A percentile compares a stretch with the other conserved stretches of the same genome.
These are phyloP conservation scores for Rhododendron simsii DNA, from an alignment of 148 eudicot species.

Conservation along the genomic window DNA sequence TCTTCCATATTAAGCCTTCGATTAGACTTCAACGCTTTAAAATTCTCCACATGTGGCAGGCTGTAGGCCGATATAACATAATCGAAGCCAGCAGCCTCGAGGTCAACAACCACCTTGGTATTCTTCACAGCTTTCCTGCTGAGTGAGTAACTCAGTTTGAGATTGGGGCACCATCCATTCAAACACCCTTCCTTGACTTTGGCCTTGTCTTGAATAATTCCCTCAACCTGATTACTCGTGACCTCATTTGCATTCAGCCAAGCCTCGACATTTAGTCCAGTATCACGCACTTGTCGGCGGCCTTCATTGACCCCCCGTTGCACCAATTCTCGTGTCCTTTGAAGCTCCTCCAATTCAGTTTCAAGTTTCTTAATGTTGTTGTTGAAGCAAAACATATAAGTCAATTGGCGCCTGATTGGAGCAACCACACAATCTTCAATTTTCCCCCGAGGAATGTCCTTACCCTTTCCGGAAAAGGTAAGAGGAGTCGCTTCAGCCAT, in stretches of 20 bases:
- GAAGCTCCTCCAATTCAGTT: slow-evolving; percentile 9
- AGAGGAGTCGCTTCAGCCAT: too few species aligned
- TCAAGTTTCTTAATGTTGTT: slow-evolving; percentile 14
- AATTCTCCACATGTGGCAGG: slow-evolving; percentile 19
- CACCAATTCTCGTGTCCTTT: not conserved
- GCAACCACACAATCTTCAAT: not conserved
- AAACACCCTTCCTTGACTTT: not conserved
- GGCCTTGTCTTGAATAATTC: not conserved
- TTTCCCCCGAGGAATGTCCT: not conserved
- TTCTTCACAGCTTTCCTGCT: not conserved
- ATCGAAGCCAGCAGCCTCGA: not conserved
- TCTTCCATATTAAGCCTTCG: slow-evolving; percentile 8
- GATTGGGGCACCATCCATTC: not conserved
- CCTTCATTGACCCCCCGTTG: slow-evolving; percentile 19
- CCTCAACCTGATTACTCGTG: slow-evolving; percentile 3
- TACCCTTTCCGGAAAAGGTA: not conserved
- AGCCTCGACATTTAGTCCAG: not conserved
- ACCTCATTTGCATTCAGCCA: slow-evolving; percentile 20
- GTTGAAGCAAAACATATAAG: slow-evolving; percentile 19
- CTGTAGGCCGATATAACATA: not conserved
- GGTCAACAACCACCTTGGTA: not conserved
- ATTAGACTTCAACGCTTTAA: slow-evolving; percentile 23
- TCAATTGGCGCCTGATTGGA: slow-evolving; percentile 10
- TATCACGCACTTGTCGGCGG: slow-evolving; percentile 19
- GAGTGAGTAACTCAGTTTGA: slow-evolving; percentile 3